Evolutionary conservation across 129 eudicot species (phyloP).

Genomic region (Escallonia herrerae): DNA sequence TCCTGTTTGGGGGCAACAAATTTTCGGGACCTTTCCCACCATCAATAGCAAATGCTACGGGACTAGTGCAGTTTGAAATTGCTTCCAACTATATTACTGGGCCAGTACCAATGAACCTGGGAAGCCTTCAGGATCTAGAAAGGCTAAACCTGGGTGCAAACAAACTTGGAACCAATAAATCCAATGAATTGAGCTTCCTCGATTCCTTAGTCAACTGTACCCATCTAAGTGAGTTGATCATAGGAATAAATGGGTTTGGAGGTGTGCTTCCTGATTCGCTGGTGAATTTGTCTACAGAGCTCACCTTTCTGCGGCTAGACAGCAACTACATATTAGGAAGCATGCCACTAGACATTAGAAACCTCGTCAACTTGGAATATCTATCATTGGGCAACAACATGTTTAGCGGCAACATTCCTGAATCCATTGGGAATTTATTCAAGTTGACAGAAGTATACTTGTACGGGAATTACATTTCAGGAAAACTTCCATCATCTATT

Average conservation of each 20-base stretch:
- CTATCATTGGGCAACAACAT: neutral
- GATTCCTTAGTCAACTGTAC: neutral
- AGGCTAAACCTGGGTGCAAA: neutral
- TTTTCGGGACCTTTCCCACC: neutral
- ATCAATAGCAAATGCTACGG: neutral
- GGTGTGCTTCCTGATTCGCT: slow-evolving; percentile 1
- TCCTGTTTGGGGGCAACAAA: neutral
- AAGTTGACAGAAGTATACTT: neutral
- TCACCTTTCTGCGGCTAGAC: neutral
- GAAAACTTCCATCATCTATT: neutral
- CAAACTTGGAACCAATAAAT: neutral
- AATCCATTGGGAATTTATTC: neutral
- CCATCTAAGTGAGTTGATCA: neutral
- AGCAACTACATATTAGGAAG: neutral
- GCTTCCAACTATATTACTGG: neutral
- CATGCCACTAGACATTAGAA: neutral
- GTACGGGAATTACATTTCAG: neutral
- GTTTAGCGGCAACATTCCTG: neutral
- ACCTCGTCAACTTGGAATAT: neutral
- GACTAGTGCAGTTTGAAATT: neutral
- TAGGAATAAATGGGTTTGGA: neutral
- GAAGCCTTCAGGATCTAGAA: neutral
- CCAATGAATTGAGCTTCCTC: slow-evolving; percentile 5
- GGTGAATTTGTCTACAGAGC: slow-evolving; percentile 8
- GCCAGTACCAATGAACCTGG: neutral